Evolutionary conservation across 306 rosid species (phyloP), one percentile per base, ranked within the genome.

Genomic region (Hippophae rhamnoides): DNA sequence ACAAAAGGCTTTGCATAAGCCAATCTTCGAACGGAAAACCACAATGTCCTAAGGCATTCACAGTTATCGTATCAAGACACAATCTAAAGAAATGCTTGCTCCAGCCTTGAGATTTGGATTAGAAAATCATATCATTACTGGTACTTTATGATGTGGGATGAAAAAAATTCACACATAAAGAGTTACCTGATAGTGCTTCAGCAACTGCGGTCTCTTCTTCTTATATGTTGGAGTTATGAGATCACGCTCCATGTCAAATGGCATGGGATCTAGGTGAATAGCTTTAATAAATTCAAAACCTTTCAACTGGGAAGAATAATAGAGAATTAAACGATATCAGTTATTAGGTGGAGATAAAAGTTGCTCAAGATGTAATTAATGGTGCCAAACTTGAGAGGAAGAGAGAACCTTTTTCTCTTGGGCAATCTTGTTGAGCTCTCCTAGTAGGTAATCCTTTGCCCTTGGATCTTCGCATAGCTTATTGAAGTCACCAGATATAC

Each of bases 161-260:
- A 31, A 4, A 4, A 31, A 2, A 31, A 31, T 2, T 31, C 5
- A 23, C 23, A n/a, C 54, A 50, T 47, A 63, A 58, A 43, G 46
- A 62, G 47, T 44, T 74, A 92, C 96, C 99, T 92, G 75, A 67
- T 92, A 92, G 75, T 80, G 76, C 79, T 92, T 88, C 23, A 74
- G 84, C 69, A 92, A 47, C 80, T 88, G 99, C 13, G 99, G 93
- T 77, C 99, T 85, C 88, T 78, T 92, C 81, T 80, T 88, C 86
- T 88, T 92, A 60, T 80, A 88, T 10, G 96, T 88, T 61, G 99
- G 99, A 69, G 96, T 92, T 54, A 73, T 84, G 69, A 92, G 96
- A 72, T 86, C 99, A 10, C 95, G 95, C 44, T 92, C 96, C 68
- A 92, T 85, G 80, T 92, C 99, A 62, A 92, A 92, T 27, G 89